Evolutionary conservation across 2,329 filamentous ascomycete species (phyloP).

Genomic region (Pseudofabraea citricarpa): DNA sequence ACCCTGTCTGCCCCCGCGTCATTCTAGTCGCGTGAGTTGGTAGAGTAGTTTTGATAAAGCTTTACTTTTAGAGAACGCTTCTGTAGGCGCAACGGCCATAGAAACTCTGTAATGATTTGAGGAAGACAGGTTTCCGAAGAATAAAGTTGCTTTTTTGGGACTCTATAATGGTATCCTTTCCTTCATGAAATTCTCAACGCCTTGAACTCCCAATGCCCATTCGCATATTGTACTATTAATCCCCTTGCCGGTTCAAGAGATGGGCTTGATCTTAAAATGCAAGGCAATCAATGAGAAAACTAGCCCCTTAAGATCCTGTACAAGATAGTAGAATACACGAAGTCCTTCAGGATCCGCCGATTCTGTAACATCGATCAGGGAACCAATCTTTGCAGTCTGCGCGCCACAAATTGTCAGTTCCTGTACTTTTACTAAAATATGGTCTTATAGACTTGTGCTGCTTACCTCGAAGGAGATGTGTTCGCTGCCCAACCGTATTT

Average conservation of each 20-base stretch:
- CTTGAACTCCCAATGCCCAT: conserved; percentile 23
- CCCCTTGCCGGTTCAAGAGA: too few relatives aligned
- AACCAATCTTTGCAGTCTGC: conserved; percentile 98
- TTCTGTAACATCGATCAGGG: conserved; percentile 92
- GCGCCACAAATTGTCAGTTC: conserved; percentile 2
- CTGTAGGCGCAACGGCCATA: too few relatives aligned
- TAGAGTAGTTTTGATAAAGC: too few relatives aligned
- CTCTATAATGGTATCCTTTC: conserved; percentile 25
- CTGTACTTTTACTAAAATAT: too few relatives aligned
- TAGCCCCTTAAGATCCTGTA: conserved; percentile 93
- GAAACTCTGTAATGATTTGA: too few relatives aligned
- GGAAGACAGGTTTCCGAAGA: too few relatives aligned
- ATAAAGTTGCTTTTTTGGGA: conserved; percentile 2
- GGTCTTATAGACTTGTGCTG: neutral
- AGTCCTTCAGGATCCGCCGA: conserved; percentile 94
- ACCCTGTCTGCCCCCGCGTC: conserved; percentile 1
- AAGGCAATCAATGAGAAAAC: conserved; percentile 95
- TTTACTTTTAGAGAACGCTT: too few relatives aligned
- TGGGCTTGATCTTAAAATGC: conserved; percentile 93
- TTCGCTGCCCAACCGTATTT: conserved; percentile 89
- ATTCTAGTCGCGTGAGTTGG: neutral
- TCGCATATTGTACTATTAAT: conserved; percentile 8
- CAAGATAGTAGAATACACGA: conserved; percentile 96
- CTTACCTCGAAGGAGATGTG: conserved; percentile 95
- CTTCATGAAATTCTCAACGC: conserved; percentile 11